phyloP scores from a whole-genome alignment of 768 basidiomycete genomes.

The Nidularia pulvinata region DNA sequence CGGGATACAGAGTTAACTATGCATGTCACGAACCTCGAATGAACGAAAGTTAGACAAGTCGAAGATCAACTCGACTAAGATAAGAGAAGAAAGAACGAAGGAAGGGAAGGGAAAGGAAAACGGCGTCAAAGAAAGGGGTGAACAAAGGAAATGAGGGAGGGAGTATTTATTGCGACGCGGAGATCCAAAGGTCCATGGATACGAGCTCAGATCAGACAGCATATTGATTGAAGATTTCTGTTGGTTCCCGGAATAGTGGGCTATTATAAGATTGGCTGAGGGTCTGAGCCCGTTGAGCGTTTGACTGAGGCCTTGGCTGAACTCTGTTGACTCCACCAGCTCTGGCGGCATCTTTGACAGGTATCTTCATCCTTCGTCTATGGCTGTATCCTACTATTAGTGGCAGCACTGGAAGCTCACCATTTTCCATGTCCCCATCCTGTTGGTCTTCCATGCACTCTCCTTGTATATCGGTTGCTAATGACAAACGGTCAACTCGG shows the following conservation, averaged over 20 bases:
- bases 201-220: slow-evolving; percentile 5
- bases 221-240: not conserved
- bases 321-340: no score
- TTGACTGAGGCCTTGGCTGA: no score
- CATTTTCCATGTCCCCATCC: no score
- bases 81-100: slow-evolving; percentile 38
- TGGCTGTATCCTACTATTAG: no score
- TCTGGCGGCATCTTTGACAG: no score
- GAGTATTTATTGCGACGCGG: slow-evolving; percentile 13
- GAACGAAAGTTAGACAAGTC: slow-evolving; percentile 56
- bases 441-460: no score
- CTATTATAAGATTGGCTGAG: no score
- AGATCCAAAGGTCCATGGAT: slow-evolving; percentile 6
- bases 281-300: no score
- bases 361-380: no score
- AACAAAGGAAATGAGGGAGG: slow-evolving; percentile 18
- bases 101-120: slow-evolving; percentile 27
- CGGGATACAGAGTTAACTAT: not conserved
- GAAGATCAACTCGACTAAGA: slow-evolving; percentile 64
- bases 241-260: no score
- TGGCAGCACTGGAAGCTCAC: no score
- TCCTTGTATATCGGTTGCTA: not conserved
- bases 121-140: slow-evolving; percentile 32
- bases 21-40: slow-evolving; percentile 38
- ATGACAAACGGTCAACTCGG: not conserved